Base-by-base conservation (phyloP, 331 rosid species). In the Acacia pycnantha region DNA sequence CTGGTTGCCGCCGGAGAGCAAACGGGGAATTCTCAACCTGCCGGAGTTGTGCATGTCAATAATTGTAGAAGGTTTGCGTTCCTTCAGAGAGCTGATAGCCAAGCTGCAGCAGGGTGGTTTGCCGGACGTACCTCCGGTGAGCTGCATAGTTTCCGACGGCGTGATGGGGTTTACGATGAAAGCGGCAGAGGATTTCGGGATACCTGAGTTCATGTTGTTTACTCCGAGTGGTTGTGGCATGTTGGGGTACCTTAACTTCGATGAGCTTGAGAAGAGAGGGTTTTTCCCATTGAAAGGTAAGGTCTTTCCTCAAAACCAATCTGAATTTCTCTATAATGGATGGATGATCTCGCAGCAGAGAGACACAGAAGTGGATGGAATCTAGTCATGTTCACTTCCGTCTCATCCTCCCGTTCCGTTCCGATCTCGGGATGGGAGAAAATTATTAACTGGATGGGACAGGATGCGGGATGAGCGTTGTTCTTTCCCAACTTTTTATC, bases 141-240 rank as follows among this genome's bases (percentile, higher is more conserved):
- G 74, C 43, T 82, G 89, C 74, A 82, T 86, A 78, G 56, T 85
- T 50, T 85, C 86, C 79, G 88, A 85, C 59, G 83, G 86, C 29
- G 81, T 73, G 10, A 78, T 79, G 88, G 80, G 83, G 40, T 83
- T 86, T 69, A 76, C 89, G 12, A n/a, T 71, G 50, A 54, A 53
- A 56, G 85, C 56, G 43, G 84, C 86, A 0, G 56, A 71, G 48
- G 89, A 86, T 67, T 83, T 86, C 48, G 66, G 73, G 53, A 86
- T 86, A n/a, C 85, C 87, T 37, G 84, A 82, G 82, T 82, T 82
- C 51, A 53, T 83, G 70, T 15, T 86, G 1, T 83, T 76, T 51
- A 80, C 89, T 2, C 83, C 87, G 1, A 83, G 89, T 83, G 89
- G 24, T 66, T 83, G 82, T 37, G 86, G 87, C 11, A 83, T 83